Base-by-base conservation (phyloP, 2,329 filamentous ascomycete species). In the Phoma sp. region DNA sequence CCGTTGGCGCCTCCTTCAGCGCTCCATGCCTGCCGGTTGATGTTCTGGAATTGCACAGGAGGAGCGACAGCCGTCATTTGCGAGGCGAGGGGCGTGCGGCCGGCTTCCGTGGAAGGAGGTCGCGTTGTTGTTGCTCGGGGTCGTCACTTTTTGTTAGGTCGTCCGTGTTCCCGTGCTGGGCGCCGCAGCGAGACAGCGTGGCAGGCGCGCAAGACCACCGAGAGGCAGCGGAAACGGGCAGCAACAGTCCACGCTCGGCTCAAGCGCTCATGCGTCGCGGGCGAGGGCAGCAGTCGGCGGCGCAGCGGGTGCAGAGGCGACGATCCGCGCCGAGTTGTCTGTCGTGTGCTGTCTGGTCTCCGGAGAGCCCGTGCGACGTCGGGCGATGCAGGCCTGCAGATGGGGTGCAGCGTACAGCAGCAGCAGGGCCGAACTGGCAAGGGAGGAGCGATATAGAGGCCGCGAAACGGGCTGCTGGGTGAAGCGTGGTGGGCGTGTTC, bases 21-120 rank as follows among this genome's bases (percentile, higher is more conserved):
- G 75, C 80, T 84, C 85, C 84, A 87, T 84, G 82, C 82, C 77
- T 83, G 78, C 74, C 79, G 81, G 70, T 82, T 78, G 69, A 82
- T 80, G 70, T 82, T 83, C 78, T 87, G 84, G 70, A 87, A 84
- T 73, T 82, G 84, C 66, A 84, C 81, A 60, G 84, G 84, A 76
- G 84, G 84, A 72, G 84, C 85, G 71, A 88, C 86, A 70, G 86
- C 85, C 80, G 85, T 88, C 85, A 87, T 87, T 68, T 66, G 62
- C 71, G 61, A 64, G 42, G 59, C 62, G 57, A 61, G 48, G 57
- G 54, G 61, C 59, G 54, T 47, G 57, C 21, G 34, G 50, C 65
- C 57, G 49, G 56, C 47, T 67, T 63, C 58, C 53, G 57, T 36
- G 26, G 60, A 34, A 57, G 57, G 59, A 50, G 52, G 39, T 47